phyloP scores from a whole-genome alignment of 106 monocot genomes.

The Phalaenopsis aphrodite region DNA sequence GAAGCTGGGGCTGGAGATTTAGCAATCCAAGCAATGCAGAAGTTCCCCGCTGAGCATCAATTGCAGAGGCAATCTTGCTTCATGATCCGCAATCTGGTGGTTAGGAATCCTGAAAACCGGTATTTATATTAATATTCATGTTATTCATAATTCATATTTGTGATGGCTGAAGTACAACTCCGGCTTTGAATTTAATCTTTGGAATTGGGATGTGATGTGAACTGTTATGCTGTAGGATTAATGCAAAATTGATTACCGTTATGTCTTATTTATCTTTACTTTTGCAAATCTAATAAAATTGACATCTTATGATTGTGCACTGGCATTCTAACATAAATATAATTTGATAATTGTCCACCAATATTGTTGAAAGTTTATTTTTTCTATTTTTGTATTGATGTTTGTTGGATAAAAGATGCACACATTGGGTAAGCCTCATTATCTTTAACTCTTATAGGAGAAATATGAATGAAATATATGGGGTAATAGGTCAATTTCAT shows the following conservation, averaged over 20 bases:
- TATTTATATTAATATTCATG: constrained; percentile 9
- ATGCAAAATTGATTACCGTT: neutral
- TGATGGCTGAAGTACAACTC: neutral
- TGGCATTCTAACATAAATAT: neutral
- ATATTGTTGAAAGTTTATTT: neutral
- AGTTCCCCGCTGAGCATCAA: constrained; percentile 70
- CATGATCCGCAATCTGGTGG: constrained; percentile 96
- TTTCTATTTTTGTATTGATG: neutral
- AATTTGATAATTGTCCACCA: neutral
- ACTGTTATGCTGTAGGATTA: neutral
- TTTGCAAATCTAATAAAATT: neutral
- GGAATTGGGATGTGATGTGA: neutral
- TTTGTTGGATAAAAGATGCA: neutral
- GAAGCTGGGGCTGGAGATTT: constrained; percentile 85
- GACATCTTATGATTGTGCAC: neutral
- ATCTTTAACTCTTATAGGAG: no score
- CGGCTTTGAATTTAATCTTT: neutral
- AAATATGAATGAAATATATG: no score
- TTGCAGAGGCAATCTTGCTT: constrained; percentile 87
- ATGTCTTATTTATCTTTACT: neutral
- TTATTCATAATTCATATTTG: neutral
- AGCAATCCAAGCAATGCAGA: constrained; percentile 73
- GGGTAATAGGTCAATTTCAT: no score
- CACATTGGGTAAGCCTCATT: neutral
- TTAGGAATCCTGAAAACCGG: constrained; percentile 81